Percentiles rank a stretch among this genome's conserved stretches.
phyloP scores from a whole-genome alignment of 768 basidiomycete genomes.

The Piloderma croceum region DNA sequence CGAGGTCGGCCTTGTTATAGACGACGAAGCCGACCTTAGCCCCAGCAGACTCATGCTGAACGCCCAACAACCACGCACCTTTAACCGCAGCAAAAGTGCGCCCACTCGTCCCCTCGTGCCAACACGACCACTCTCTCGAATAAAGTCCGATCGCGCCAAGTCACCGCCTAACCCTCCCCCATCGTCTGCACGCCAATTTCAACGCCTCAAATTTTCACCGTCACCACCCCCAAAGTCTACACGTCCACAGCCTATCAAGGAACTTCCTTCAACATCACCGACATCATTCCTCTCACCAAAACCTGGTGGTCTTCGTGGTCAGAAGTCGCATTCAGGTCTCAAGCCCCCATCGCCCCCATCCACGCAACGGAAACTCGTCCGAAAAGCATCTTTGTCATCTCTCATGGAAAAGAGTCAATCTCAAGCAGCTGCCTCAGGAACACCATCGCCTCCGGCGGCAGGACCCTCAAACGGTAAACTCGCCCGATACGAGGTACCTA shows the following conservation, averaged over 20 bases:
- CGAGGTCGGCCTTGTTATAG: slow-evolving; percentile 78
- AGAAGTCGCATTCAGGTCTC: slow-evolving; percentile 79
- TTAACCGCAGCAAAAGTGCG: slow-evolving; percentile 54
- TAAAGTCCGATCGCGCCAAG: slow-evolving; percentile 61
- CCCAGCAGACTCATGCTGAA: slow-evolving; percentile 64
- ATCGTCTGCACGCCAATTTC: slow-evolving; percentile 55
- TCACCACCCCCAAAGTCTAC: slow-evolving; percentile 54
- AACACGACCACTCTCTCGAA: slow-evolving; percentile 61
- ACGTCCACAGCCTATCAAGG: slow-evolving; percentile 52
- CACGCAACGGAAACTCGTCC: slow-evolving; percentile 53
- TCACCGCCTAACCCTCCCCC: slow-evolving; percentile 65
- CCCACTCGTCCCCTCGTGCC: slow-evolving; percentile 44
- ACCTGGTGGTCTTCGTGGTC: slow-evolving; percentile 70
- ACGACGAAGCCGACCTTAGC: slow-evolving; percentile 78
- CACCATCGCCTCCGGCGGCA: slow-evolving; percentile 25
- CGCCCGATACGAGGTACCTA: slow-evolving; percentile 69
- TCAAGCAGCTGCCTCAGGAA: slow-evolving; percentile 53
- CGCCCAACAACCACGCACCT: slow-evolving; percentile 36
- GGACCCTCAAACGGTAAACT: slow-evolving; percentile 32
- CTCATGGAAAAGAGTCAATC: slow-evolving; percentile 56
- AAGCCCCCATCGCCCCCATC: slow-evolving; percentile 72
- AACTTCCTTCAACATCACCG: slow-evolving; percentile 40
- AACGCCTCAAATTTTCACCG: slow-evolving; percentile 62
- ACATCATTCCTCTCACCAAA: slow-evolving; percentile 61
- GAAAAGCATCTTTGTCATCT: slow-evolving; percentile 77